Percentiles rank a stretch among this genome's conserved stretches.
Conservation (phyloP, 2,329 filamentous ascomycete genomes). For the Diaporthe ilicicola region DNA sequence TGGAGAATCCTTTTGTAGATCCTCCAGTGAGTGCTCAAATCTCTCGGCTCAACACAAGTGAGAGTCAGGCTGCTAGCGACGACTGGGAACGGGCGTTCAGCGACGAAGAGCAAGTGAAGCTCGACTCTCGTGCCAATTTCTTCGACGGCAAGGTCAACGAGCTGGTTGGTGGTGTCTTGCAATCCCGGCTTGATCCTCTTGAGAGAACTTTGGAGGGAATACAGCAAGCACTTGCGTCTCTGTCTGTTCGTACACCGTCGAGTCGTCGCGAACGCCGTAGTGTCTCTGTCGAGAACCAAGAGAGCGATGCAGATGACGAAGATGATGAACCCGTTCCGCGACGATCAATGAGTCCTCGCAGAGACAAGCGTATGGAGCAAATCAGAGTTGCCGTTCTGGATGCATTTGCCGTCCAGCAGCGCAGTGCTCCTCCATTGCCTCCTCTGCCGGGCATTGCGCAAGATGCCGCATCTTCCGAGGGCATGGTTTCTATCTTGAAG, state of each 20-base stretch:
- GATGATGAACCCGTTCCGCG: conserved; percentile 70
- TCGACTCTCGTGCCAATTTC: conserved; percentile 83
- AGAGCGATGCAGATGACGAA: conserved; percentile 95
- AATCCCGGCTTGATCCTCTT: conserved; percentile 80
- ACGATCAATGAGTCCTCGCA: conserved; percentile 79
- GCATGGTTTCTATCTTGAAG: conserved; percentile 66
- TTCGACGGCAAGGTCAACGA: conserved; percentile 92
- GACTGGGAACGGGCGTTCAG: conserved; percentile 93
- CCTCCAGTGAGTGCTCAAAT: conserved; percentile 56
- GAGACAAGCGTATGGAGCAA: conserved; percentile 83
- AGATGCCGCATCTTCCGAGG: conserved; percentile 42
- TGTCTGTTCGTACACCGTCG: conserved; percentile 62
- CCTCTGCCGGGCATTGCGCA: conserved; percentile 37
- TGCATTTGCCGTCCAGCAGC: conserved; percentile 69
- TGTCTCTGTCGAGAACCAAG: conserved; percentile 72
- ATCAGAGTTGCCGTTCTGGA: conserved; percentile 79
- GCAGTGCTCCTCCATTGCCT: conserved; percentile 43
- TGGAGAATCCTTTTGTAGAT: conserved; percentile 71
- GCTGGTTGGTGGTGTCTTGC: conserved; percentile 79
- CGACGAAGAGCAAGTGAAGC: conserved; percentile 83
- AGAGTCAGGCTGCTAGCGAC: conserved; percentile 79
- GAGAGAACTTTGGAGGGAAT: conserved; percentile 82
- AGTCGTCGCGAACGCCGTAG: conserved; percentile 76
- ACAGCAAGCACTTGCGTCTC: conserved; percentile 70
- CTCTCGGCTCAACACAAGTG: conserved; percentile 67